A percentile compares a stretch with the other conserved stretches of the same genome.
These are phyloP conservation scores for Dichotomocladium elegans DNA, from an alignment of 371 early-diverging fungal species.

Conservation along the genomic window DNA sequence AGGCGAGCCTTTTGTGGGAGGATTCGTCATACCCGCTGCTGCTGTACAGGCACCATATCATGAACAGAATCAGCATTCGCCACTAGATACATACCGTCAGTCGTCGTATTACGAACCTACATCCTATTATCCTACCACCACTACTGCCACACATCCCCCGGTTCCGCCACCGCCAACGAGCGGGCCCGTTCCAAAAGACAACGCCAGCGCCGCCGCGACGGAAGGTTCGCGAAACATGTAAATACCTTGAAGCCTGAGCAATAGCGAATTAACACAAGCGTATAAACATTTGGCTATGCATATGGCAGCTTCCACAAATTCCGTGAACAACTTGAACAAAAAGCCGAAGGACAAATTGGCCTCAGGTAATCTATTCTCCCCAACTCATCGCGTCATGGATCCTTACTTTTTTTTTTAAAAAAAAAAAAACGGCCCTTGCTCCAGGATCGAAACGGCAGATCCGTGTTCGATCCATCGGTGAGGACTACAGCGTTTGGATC, in stretches of 20 bases:
- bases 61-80: neutral
- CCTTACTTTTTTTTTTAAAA: too few species aligned
- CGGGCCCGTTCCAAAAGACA: too few species aligned
- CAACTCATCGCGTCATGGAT: too few species aligned
- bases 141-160: neutral
- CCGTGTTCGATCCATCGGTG: constrained; percentile 41
- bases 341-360: neutral
- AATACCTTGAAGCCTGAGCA: neutral
- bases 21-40: constrained; percentile 11
- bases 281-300: too few species aligned
- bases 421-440: neutral
- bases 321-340: neutral
- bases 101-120: neutral
- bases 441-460: constrained; percentile 29
- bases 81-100: neutral
- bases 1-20: constrained; percentile 10
- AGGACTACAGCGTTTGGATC: constrained; percentile 46
- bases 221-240: too few species aligned
- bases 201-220: too few species aligned
- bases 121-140: too few species aligned
- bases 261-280: too few species aligned
- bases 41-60: neutral
- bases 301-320: neutral
- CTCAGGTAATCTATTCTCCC: too few species aligned
- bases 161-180: neutral